Evolutionary conservation across 163 green algal species (phyloP), one percentile per base, ranked within the genome.

Genomic region (Coccomyxa subellipsoidea): DNA sequence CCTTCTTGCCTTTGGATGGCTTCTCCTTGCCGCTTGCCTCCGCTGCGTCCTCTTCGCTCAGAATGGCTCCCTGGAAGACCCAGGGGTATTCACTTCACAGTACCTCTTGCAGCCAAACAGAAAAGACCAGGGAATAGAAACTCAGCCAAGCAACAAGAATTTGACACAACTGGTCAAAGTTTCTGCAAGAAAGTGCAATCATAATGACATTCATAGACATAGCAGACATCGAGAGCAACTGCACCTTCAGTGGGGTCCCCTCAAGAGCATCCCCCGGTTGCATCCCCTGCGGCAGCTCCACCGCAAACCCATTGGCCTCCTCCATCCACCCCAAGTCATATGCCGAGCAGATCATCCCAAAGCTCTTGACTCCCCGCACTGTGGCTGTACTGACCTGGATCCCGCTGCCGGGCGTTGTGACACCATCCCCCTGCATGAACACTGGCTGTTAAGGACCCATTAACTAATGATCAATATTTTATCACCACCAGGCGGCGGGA

Each of bases 271-370:
- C 80, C 27, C 91, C 91, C 37, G 90, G 80, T 59, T 87, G 69
- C 15, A 82, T 79, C 12, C 88, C 83, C 18, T 90, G 85, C 29
- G 87, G 88, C 82, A 96, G 82, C 75, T 91, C 85, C 21, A 93
- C 77, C 23, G 94, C 83, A 84, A 90, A 72, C 1, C 88, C 87
- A 54, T 94, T 90, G 15, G 89, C 82, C 38, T 90, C 89, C 4
- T 85, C 54, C 31, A 66, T 82, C 94, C 94, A 98, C 23, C 94
- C 94, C 77, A 95, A 88, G 83, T 98, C 94, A 54, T 90, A 86
- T 0, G 92, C 92, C 35, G 87, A 93, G 87, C 93, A 97, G 34
- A 98, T 89, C 93, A 97, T 97, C 76, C 94, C 94, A 66, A 86
- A 87, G 81, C 85, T 93, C 38, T 95, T 88, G n/a, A 96, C 89